These are phyloP conservation scores for Filosporella fistucella DNA, from an alignment of 495 filamentous ascomycete species.

Conservation along the genomic window DNA sequence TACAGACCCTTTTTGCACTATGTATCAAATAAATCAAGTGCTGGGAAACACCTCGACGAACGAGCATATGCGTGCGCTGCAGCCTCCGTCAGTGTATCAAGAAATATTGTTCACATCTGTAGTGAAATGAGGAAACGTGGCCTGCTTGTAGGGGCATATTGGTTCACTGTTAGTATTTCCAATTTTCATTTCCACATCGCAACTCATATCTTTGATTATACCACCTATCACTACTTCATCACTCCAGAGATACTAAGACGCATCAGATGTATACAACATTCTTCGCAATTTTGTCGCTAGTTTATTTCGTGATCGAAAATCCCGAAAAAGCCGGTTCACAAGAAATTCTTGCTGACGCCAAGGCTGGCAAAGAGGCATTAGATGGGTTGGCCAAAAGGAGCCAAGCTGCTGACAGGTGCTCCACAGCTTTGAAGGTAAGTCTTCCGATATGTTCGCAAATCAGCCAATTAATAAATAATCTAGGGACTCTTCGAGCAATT, in stretches of 20 bases:
- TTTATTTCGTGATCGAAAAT: slow-evolving; percentile 90
- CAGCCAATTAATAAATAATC: slow-evolving; percentile 6
- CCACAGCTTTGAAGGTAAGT: slow-evolving; percentile 64
- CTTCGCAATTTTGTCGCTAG: slow-evolving; percentile 83
- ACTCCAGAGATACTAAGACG: background rate
- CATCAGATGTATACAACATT: slow-evolving; percentile 86
- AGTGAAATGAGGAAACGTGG: slow-evolving; percentile 82
- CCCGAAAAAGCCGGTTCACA: slow-evolving; percentile 70
- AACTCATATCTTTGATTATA: background rate
- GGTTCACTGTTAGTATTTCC: slow-evolving; percentile 58
- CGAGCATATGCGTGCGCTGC: slow-evolving; percentile 87
- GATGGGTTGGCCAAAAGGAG: slow-evolving; percentile 74
- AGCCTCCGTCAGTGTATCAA: slow-evolving; percentile 85
- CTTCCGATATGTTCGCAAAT: slow-evolving; percentile 1
- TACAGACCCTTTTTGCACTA: slow-evolving; percentile 96
- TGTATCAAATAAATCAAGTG: slow-evolving; percentile 63
- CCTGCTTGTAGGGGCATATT: slow-evolving; percentile 84
- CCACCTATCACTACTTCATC: background rate
- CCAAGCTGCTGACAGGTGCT: slow-evolving; percentile 82
- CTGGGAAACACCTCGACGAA: slow-evolving; percentile 70
- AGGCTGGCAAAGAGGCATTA: slow-evolving; percentile 78
- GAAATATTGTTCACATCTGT: slow-evolving; percentile 92
- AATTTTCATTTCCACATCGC: background rate
- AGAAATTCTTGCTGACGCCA: slow-evolving; percentile 78
- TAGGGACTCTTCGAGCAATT: slow-evolving; percentile 69